phyloP scores from a whole-genome alignment of 1,284 basidiomycete species.

The Ceratobasidium papillatum region DNA sequence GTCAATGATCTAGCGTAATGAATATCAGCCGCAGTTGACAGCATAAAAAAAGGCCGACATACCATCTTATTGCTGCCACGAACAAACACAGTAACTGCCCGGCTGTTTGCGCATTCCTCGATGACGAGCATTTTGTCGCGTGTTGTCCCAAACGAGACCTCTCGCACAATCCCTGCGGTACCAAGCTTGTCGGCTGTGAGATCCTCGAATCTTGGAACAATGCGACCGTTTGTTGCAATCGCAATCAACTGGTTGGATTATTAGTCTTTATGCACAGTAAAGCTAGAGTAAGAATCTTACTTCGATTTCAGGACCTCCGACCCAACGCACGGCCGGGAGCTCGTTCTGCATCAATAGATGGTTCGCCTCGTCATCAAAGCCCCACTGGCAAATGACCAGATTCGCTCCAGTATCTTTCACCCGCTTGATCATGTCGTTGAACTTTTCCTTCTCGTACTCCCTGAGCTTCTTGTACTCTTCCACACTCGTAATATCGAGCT shows the following conservation, averaged over 20 bases:
- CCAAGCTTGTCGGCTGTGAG: constrained; percentile 92
- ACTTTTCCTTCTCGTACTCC: constrained; percentile 96
- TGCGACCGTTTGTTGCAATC: constrained; percentile 97
- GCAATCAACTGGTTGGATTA: constrained; percentile 78
- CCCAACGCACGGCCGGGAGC: constrained; percentile 98
- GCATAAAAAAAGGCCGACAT: constrained; percentile 44
- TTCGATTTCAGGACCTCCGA: constrained; percentile 99
- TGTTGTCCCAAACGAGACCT: constrained; percentile 96
- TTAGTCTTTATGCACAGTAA: constrained; percentile 37
- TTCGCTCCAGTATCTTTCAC: constrained; percentile 99
- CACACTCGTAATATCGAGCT: constrained; percentile 97
- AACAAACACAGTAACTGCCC: constrained; percentile 97
- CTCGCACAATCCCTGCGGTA: constrained; percentile 90
- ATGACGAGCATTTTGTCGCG: constrained; percentile 99
- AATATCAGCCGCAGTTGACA: constrained; percentile 12
- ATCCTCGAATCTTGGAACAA: constrained; percentile 98
- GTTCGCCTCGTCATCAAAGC: constrained; percentile 99
- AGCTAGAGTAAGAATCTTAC: constrained; percentile 55
- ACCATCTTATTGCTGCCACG: constrained; percentile 99
- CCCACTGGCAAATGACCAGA: constrained; percentile 99
- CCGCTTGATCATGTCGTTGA: constrained; percentile 94
- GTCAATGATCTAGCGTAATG: constrained; percentile 82
- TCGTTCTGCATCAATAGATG: constrained; percentile 98
- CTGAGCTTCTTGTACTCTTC: constrained; percentile 97
- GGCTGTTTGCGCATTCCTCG: constrained; percentile 96